phyloP scores from a whole-genome alignment of 768 basidiomycete genomes.

The Wakefieldia striispora region DNA sequence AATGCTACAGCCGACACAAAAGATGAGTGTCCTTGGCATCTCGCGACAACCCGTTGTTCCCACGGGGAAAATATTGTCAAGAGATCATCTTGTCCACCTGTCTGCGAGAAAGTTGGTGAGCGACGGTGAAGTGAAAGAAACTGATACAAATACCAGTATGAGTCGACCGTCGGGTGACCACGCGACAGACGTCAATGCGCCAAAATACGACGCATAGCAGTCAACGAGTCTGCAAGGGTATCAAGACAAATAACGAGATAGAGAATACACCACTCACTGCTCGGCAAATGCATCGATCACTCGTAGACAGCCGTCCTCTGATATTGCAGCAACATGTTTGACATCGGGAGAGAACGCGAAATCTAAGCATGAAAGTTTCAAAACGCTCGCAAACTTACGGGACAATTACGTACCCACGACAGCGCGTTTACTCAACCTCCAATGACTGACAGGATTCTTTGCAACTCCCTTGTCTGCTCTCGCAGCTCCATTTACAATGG shows the following conservation, averaged over 20 bases:
- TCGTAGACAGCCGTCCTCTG: slow-evolving; percentile 89
- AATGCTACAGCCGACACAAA: slow-evolving; percentile 90
- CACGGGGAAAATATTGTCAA: slow-evolving; percentile 92
- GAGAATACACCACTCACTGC: slow-evolving; percentile 50
- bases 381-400: background rate
- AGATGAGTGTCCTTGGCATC: slow-evolving; percentile 96
- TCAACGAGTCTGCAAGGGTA: slow-evolving; percentile 69
- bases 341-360: slow-evolving; percentile 95
- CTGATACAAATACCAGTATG: slow-evolving; percentile 55
- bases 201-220: slow-evolving; percentile 94
- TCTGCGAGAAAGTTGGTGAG: slow-evolving; percentile 43
- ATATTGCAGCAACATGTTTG: slow-evolving; percentile 83
- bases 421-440: slow-evolving; percentile 70
- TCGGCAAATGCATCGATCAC: slow-evolving; percentile 88
- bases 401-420: slow-evolving; percentile 60
- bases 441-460: slow-evolving; percentile 91
- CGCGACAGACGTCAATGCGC: slow-evolving; percentile 81
- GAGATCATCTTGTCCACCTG: slow-evolving; percentile 96
- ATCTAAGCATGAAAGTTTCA: slow-evolving; percentile 43
- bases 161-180: slow-evolving; percentile 98
- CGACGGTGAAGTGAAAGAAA: background rate
- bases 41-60: slow-evolving; percentile 91
- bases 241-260: slow-evolving; percentile 1
- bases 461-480: slow-evolving; percentile 63
- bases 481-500: slow-evolving; percentile 28